Evolutionary conservation across 2,329 filamentous ascomycete genomes (phyloP), one percentile per base, ranked within the genome.

Genomic region (Sclerotinia trifoliorum): DNA sequence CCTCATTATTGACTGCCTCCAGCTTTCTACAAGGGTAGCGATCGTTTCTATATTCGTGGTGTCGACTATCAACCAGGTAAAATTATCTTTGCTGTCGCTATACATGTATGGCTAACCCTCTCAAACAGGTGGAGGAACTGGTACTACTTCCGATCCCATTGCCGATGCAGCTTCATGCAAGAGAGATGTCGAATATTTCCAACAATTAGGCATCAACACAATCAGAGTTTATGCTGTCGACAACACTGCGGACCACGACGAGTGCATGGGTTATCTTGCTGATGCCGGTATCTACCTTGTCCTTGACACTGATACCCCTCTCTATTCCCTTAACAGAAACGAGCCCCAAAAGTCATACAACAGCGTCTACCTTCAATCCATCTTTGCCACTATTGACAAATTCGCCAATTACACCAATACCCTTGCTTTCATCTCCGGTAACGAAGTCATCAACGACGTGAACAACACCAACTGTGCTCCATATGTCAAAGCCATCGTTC

Each of bases 221-320:
- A 81, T 92, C 75, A 88, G 89, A 79, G 86, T 91, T 70, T 92
- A 91, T 83, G 88, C 87, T 2, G 85, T 91, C 73, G 89, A 92
- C 80, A 91, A 91, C 82, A 86, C 86, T 57, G 80, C 83, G 71
- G 79, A 87, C 78, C 89, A 92, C 78, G 87, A 90, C 75, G 83
- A 84, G 71, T 91, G 89, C 80, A 92, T 92, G 89, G 81, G 81
- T 58, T 81, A 83, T 51, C 81, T 91, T 69, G 86, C 87, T 46
- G 87, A 86, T 74, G 89, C 88, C 68, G 89, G 89, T 70, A 92
- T 92, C 81, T 91, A 91, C 82, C 83, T 92, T 39, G 87, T 90
- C 15, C 82, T 91, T 60, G 89, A 91, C 75, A 86, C 90, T 79
- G 90, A 90, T 82, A 88, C 86, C 24, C 88, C 88, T 70, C 83